These are phyloP conservation scores for Trichomonascaceae sp. DNA, from an alignment of 1,139 yeast genomes.

Conservation along the genomic window DNA sequence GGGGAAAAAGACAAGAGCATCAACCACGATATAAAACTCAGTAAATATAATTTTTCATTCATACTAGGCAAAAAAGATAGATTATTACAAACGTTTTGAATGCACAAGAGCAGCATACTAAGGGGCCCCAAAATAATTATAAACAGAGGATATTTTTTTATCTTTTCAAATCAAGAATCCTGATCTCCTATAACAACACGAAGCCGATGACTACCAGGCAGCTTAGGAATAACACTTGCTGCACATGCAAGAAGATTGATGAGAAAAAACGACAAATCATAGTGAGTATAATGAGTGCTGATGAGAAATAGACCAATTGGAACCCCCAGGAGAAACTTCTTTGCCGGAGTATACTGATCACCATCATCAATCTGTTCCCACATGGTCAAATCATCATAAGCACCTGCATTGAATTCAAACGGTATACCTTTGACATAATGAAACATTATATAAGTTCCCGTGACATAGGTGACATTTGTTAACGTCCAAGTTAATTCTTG, in stretches of 20 bases:
- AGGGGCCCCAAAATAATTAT: background rate
- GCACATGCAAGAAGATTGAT: slow-evolving; percentile 77
- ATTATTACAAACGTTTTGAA: background rate
- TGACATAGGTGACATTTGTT: slow-evolving; percentile 81
- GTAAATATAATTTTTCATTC: too few species aligned
- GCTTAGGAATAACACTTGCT: slow-evolving; percentile 79
- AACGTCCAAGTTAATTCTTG: slow-evolving; percentile 91
- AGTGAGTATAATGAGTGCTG: slow-evolving; percentile 85
- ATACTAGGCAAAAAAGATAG: background rate
- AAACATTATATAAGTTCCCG: slow-evolving; percentile 93
- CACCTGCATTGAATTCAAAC: slow-evolving; percentile 93
- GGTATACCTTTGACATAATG: slow-evolving; percentile 97
- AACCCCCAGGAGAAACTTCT: slow-evolving; percentile 83
- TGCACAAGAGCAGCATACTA: background rate
- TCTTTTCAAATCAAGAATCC: background rate
- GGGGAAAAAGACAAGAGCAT: background rate
- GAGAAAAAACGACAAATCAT: slow-evolving; percentile 71
- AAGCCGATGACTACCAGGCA: slow-evolving; percentile 49
- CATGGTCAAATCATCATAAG: slow-evolving; percentile 92
- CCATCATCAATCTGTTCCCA: slow-evolving; percentile 99
- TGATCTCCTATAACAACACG: slow-evolving; percentile 28
- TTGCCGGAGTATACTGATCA: slow-evolving; percentile 93
- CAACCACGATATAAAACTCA: too few species aligned
- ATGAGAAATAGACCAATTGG: slow-evolving; percentile 83
- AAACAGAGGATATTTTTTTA: too few species aligned